Base-by-base conservation (phyloP, 495 filamentous ascomycete genomes). In the Penicillium waksmanii region DNA sequence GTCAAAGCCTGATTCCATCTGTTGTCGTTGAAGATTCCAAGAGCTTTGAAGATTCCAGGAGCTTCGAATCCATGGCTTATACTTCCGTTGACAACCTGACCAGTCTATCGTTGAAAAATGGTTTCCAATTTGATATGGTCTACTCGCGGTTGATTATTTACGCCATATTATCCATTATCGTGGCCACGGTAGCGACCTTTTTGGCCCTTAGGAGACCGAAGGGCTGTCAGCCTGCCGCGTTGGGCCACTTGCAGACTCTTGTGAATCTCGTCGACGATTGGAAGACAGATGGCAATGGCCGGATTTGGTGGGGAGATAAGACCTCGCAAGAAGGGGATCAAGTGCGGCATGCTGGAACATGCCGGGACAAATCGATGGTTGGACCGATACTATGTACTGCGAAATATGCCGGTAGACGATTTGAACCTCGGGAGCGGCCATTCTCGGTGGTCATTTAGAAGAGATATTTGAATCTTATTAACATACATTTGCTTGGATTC, bases 291-390 rank as follows among this genome's bases (percentile, higher is more conserved):
- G 64, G 70, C 11, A 64, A 68, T 23, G 55, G 54, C 8, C 64
- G 66, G 18, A 65, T 82, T 56, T 81, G 71, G 56, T 80, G 76
- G 79, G 79, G 79, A 15, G 71, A 77, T 49, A 77, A 77, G 63
- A 36, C 7, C 40, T 13, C 6, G 6, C n/a, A 10, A n/a, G 40
- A 43, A 1, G n/a, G 18, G 35, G 17, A 27, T 46, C 3, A 44
- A 33, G 42, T 64, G 25, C 27, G 62, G 34, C 62, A 57, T 51
- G 65, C 65, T 57, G 62, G 65, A 25, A 65, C 23, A 63, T 36
- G 34, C 13, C 13, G 34, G 3, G 46, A 61, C 1, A 44, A 33
- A 44, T 19, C 40, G 18, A 9, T 18, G 18, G 42, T 67, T 40
- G 48, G 33, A 6, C 43, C 33, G 34, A 64, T 36, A 36, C 10